Conservation (phyloP, 306 rosid genomes). For the Prunus davidiana region DNA sequence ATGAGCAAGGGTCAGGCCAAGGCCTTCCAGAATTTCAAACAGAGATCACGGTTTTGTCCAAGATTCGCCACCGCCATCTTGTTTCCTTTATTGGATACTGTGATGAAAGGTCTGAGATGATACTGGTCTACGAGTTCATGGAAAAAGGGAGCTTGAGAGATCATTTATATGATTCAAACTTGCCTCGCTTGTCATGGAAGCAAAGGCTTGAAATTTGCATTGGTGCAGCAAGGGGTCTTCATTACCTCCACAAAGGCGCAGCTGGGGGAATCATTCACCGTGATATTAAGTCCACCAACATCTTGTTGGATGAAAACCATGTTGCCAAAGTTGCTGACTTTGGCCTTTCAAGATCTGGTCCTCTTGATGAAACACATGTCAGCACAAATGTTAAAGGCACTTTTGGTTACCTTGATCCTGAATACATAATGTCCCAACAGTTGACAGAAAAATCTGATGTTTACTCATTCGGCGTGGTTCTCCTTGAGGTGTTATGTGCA, state of each 20-base stretch:
- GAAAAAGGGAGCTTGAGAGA: conserved; percentile 52
- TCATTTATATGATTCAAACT: conserved; percentile 23
- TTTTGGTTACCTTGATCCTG: conserved; percentile 55
- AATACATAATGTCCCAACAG: conserved; percentile 42
- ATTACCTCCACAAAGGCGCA: conserved; percentile 55
- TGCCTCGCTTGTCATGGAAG: conserved; percentile 46
- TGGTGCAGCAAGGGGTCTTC: conserved; percentile 50
- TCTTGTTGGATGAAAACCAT: conserved; percentile 41
- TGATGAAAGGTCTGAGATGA: conserved; percentile 53
- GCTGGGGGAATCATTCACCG: conserved; percentile 53
- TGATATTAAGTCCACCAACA: conserved; percentile 51
- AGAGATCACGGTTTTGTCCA: too few relatives aligned
- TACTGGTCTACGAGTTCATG: conserved; percentile 53
- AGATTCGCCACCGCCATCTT: conserved; percentile 41
- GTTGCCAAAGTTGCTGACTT: conserved; percentile 58
- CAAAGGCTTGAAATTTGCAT: conserved; percentile 58
- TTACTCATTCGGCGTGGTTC: conserved; percentile 53
- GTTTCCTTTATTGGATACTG: conserved; percentile 58
- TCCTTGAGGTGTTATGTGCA: conserved; percentile 49
- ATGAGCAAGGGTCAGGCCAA: too few relatives aligned
- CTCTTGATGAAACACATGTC: conserved; percentile 42
- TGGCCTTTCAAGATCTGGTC: conserved; percentile 45
- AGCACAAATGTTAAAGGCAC: conserved; percentile 54
- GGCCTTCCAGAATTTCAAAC: too few relatives aligned
- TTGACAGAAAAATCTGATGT: conserved; percentile 52